A percentile compares a stretch with the other conserved stretches of the same genome.
Evolutionary conservation across 345 rosid genomes (phyloP).

Genomic region (Euphorbia tirucalli): DNA sequence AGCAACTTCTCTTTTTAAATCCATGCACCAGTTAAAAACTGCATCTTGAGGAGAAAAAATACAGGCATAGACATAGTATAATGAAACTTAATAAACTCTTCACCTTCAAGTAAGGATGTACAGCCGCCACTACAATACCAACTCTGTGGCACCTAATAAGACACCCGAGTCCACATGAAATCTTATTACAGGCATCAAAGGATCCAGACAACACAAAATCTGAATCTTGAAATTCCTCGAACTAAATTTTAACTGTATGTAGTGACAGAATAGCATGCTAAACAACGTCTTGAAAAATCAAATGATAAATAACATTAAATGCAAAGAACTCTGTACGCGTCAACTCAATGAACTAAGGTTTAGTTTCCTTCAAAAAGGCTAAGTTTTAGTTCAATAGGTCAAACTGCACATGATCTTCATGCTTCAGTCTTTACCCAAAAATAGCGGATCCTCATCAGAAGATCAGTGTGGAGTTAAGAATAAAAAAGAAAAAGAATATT

Average conservation of each 20-base stretch:
- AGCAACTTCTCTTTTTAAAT: background rate
- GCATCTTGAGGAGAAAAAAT: background rate
- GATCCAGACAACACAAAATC: background rate
- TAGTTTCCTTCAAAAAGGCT: background rate
- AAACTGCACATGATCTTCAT: conserved; percentile 3
- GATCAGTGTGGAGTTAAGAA: background rate
- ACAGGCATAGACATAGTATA: background rate
- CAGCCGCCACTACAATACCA: background rate
- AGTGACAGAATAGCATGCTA: background rate
- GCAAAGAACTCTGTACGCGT: background rate
- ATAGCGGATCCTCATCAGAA: background rate
- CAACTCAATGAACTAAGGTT: background rate
- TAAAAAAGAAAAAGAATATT: background rate
- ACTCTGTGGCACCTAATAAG: background rate
- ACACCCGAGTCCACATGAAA: background rate
- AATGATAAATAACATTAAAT: background rate
- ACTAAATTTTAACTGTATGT: background rate
- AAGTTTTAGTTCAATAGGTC: conserved; percentile 4
- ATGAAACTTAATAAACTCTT: background rate
- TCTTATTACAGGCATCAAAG: background rate
- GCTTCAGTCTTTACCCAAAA: background rate
- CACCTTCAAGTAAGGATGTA: background rate
- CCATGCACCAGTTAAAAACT: background rate
- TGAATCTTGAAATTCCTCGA: background rate
- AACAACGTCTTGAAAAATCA: background rate